Base-by-base conservation (phyloP, 345 rosid species). In the Lumnitzera racemosa region DNA sequence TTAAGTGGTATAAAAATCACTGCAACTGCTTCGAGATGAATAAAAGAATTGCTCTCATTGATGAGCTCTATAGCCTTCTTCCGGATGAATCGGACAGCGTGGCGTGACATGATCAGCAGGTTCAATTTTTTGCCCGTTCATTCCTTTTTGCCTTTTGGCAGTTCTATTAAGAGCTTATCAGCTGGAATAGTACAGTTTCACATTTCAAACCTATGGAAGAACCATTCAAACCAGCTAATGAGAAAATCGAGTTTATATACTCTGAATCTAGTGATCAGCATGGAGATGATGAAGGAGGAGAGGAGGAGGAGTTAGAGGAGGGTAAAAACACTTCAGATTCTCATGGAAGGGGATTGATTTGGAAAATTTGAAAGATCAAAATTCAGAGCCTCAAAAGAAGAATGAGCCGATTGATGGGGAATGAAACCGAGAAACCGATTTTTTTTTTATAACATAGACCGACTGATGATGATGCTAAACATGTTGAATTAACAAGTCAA, bases 111-210 rank as follows among this genome's bases (percentile, higher is more conserved):
- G 20, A 20, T 20, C 20, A 20, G 27, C 36, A 54, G 15, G 47
- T 49, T 41, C 15, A 13, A 31, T 47, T 31, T 23, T n/a, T 31
- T 20, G 5, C 31, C 56, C 36, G 13, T 36, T 20, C 20, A 20
- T 58, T 14, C 24, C 24, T 64, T 63, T 46, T 0, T 49, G 59
- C 46, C 63, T 25, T 51, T 52, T 62, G 36, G 47, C 78, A 92
- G 98, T 89, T 89, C 67, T 85, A 73, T 61, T 96, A 92, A 74
- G 98, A 92, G 82, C 78, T 92, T 49, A 51, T 83, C 31, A 67
- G 72, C 46, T 85, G 85, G 61, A 76, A 75, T 62, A 79, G 53
- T 68, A n/a, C 80, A 12, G 68, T 67, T 64, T 61, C 27, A 29
- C 36, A 3, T 6, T 6, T 29, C 46, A 73, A 79, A 13, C 53